Evolutionary conservation across 768 basidiomycete species (phyloP).

Genomic region (Boletellus sp.): DNA sequence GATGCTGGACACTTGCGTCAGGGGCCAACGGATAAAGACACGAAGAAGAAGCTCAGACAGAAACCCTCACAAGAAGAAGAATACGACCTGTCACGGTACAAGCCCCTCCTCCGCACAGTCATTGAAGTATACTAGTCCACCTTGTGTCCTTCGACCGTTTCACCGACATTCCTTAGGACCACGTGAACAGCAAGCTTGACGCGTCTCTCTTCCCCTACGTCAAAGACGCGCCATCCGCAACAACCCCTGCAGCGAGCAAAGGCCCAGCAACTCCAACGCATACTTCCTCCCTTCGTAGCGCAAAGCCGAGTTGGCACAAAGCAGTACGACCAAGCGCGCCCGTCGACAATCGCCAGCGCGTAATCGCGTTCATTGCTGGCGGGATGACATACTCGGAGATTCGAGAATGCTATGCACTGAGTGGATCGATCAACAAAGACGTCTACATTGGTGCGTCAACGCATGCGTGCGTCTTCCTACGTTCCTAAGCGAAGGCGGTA

Average conservation of each 20-base stretch:
- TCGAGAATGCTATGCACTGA: constrained; percentile 80
- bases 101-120: constrained; percentile 75
- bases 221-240: constrained; percentile 65
- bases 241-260: constrained; percentile 43
- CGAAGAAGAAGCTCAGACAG: constrained; percentile 77
- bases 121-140: constrained; percentile 60
- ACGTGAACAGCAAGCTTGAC: constrained; percentile 75
- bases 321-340: constrained; percentile 53
- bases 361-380: constrained; percentile 89
- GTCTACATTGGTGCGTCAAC: constrained; percentile 74
- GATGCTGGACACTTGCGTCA: constrained; percentile 26
- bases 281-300: constrained; percentile 78
- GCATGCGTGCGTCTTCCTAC: constrained; percentile 36
- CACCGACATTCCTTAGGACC: constrained; percentile 54
- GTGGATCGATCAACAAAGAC: constrained; percentile 74
- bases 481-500: constrained; percentile 27
- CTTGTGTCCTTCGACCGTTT: not conserved
- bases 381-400: constrained; percentile 97
- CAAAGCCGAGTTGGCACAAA: constrained; percentile 87
- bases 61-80: constrained; percentile 79
- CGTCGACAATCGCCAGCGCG: constrained; percentile 62
- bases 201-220: constrained; percentile 83
- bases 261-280: constrained; percentile 48
- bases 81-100: constrained; percentile 94
- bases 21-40: constrained; percentile 74